phyloP scores from a whole-genome alignment of 805 yeast genomes.

The Cephaloascus fragrans region DNA sequence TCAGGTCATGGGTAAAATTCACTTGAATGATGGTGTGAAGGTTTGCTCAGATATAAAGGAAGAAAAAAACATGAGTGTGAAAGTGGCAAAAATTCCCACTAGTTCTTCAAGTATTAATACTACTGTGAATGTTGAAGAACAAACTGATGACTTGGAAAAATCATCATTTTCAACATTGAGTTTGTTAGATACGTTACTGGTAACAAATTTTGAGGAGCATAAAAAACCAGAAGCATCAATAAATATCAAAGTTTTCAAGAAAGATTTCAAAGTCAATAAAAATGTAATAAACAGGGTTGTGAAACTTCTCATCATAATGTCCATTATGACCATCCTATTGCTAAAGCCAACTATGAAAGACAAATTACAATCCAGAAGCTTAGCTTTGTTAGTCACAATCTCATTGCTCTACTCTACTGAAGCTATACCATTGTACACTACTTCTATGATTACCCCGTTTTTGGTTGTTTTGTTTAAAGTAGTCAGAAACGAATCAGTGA shows the following conservation, averaged over 20 bases:
- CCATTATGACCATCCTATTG: neutral
- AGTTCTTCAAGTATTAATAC: no score
- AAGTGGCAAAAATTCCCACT: no score
- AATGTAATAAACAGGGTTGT: neutral
- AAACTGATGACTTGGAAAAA: no score
- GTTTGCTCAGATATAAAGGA: no score
- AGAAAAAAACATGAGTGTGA: no score
- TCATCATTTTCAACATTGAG: no score
- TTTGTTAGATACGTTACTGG: no score
- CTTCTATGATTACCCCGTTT: constrained; percentile 77
- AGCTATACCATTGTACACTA: constrained; percentile 83
- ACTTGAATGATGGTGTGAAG: no score
- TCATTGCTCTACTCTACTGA: constrained; percentile 95
- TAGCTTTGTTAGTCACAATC: constrained; percentile 73
- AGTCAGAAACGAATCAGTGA: constrained; percentile 49
- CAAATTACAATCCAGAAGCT: constrained; percentile 21
- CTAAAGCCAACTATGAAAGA: neutral
- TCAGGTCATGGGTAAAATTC: no score
- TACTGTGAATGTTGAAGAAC: no score
- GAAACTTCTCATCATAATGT: neutral
- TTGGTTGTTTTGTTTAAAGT: constrained; percentile 67
- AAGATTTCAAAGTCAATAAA: neutral
- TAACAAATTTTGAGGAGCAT: no score
- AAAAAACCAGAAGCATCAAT: neutral
- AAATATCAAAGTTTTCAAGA: neutral